These are phyloP conservation scores for Aspergillus sp. DNA, from an alignment of 2,329 filamentous ascomycete species.

Conservation along the genomic window DNA sequence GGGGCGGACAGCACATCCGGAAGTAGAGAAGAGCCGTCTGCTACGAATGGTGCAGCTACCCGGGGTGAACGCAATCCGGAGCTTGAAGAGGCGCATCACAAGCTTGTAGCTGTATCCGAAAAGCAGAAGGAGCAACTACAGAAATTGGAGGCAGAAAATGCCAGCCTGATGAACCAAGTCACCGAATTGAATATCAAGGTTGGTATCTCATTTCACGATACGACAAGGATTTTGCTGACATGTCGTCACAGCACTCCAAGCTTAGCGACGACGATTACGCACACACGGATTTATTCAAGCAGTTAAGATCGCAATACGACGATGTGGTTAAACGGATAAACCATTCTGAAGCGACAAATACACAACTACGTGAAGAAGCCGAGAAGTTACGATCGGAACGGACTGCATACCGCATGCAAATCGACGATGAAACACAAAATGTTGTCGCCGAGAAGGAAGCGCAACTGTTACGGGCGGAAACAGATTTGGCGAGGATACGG, in stretches of 20 bases:
- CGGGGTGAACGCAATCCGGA: slow-evolving; percentile 56
- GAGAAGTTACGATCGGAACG: slow-evolving; percentile 80
- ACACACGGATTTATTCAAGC: slow-evolving; percentile 87
- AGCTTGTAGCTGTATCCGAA: slow-evolving; percentile 65
- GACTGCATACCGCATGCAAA: slow-evolving; percentile 68
- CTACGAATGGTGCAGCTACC: slow-evolving; percentile 49
- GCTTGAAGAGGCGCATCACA: slow-evolving; percentile 68
- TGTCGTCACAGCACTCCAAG: slow-evolving; percentile 50
- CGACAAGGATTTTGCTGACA: background rate
- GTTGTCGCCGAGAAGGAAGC: slow-evolving; percentile 72
- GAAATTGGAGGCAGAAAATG: slow-evolving; percentile 68
- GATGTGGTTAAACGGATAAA: slow-evolving; percentile 90
- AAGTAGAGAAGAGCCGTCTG: slow-evolving; percentile 45
- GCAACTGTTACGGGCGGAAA: slow-evolving; percentile 71
- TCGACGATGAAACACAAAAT: slow-evolving; percentile 72
- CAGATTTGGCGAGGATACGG: slow-evolving; percentile 78
- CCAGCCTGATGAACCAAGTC: slow-evolving; percentile 67
- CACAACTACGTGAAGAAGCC: slow-evolving; percentile 74
- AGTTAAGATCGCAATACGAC: slow-evolving; percentile 81
- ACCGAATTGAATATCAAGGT: slow-evolving; percentile 60
- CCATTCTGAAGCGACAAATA: slow-evolving; percentile 80
- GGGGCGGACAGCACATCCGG: slow-evolving; percentile 42
- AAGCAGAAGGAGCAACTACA: slow-evolving; percentile 89
- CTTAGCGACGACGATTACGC: slow-evolving; percentile 90
- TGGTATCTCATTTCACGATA: slow-evolving; percentile 16